A percentile compares a stretch with the other conserved stretches of the same genome.
phyloP scores from a whole-genome alignment of 2,329 filamentous ascomycete genomes.

The Nothomitra cinnamomea region DNA sequence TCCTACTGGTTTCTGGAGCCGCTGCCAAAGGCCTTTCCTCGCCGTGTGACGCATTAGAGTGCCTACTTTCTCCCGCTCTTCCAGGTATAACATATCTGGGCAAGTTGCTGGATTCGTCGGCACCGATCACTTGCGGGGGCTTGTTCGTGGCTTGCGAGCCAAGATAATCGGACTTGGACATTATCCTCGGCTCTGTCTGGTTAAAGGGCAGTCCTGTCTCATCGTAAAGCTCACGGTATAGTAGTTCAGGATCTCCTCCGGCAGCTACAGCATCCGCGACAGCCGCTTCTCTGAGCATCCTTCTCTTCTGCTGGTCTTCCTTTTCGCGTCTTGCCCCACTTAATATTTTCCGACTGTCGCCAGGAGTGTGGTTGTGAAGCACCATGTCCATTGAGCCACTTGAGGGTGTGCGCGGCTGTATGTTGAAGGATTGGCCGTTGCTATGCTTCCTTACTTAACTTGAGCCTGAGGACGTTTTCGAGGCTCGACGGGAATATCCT shows the following conservation, averaged over 20 bases:
- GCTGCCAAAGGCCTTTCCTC: too few relatives aligned
- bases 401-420: not conserved
- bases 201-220: too few relatives aligned
- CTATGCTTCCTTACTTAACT: not conserved
- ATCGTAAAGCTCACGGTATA: too few relatives aligned
- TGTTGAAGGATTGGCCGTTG: not conserved
- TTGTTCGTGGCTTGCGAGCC: too few relatives aligned
- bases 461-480: not conserved
- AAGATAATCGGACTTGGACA: too few relatives aligned
- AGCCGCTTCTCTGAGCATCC: conserved; percentile 50
- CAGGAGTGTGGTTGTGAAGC: conserved; percentile 84
- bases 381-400: not conserved
- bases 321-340: conserved; percentile 76
- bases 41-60: too few relatives aligned
- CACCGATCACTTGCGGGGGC: too few relatives aligned
- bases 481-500: not conserved
- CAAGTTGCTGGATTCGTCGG: too few relatives aligned
- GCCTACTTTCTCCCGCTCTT: too few relatives aligned
- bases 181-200: too few relatives aligned
- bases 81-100: too few relatives aligned
- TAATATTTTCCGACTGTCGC: conserved; percentile 62
- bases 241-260: conserved; percentile 41
- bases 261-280: conserved; percentile 51
- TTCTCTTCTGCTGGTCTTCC: conserved; percentile 63
- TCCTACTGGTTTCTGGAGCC: too few relatives aligned